Evolutionary conservation across 257 asterid genomes (phyloP).

Genomic region (Marsdenia floribunda): DNA sequence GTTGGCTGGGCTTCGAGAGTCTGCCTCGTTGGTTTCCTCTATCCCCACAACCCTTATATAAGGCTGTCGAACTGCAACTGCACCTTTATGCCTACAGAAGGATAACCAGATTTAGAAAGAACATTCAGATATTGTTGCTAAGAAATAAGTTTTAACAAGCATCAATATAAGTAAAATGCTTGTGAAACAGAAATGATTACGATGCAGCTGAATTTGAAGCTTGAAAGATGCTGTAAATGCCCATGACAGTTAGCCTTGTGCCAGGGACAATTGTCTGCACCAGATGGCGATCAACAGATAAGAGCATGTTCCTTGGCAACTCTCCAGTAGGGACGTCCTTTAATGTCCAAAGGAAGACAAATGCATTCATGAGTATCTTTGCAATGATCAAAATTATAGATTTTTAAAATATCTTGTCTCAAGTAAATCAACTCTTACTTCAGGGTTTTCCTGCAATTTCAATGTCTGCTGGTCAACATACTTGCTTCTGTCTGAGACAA

Average conservation of each 20-base stretch:
- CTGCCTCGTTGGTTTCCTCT: slow-evolving; percentile 76
- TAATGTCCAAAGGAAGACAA: slow-evolving; percentile 15
- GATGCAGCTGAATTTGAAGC: slow-evolving; percentile 77
- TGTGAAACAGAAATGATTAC: slow-evolving; percentile 39
- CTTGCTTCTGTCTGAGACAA: slow-evolving; percentile 90
- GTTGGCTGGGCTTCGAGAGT: slow-evolving; percentile 75
- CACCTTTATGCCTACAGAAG: slow-evolving; percentile 75
- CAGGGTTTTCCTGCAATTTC: slow-evolving; percentile 93
- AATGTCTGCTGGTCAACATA: slow-evolving; percentile 94
- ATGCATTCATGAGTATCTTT: neutral
- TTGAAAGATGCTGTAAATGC: slow-evolving; percentile 92
- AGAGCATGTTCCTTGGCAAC: slow-evolving; percentile 92
- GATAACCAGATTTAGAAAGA: slow-evolving; percentile 17
- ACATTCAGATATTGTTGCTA: neutral
- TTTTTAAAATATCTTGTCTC: slow-evolving; percentile 3
- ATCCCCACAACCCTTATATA: slow-evolving; percentile 90
- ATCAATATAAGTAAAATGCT: neutral
- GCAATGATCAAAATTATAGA: neutral
- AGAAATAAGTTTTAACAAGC: neutral
- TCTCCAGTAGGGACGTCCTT: slow-evolving; percentile 99
- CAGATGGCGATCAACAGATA: slow-evolving; percentile 92
- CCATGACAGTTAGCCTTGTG: slow-evolving; percentile 90
- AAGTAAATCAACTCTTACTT: slow-evolving; percentile 40
- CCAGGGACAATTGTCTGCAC: slow-evolving; percentile 99
- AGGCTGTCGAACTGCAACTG: slow-evolving; percentile 98